phyloP scores from a whole-genome alignment of 495 filamentous ascomycete species.

The Penicillium lagena region DNA sequence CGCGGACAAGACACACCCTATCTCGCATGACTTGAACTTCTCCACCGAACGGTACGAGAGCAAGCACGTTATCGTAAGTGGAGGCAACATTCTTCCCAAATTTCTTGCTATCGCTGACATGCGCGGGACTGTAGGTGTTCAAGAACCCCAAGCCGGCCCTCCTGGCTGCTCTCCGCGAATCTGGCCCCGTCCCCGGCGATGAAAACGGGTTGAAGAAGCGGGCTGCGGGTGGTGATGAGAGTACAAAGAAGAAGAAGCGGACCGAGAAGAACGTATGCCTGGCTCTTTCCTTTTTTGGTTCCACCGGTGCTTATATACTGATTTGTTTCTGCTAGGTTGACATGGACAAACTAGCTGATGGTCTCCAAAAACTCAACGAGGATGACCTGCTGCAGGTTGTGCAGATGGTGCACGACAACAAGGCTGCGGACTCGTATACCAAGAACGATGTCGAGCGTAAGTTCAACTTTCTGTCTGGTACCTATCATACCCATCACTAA shows the following conservation, averaged over 20 bases:
- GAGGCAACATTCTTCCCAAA: background rate
- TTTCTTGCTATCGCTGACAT: background rate
- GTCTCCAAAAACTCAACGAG: constrained; percentile 72
- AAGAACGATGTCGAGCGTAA: constrained; percentile 94
- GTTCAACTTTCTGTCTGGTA: constrained; percentile 17
- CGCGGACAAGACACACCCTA: constrained; percentile 73
- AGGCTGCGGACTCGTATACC: constrained; percentile 83
- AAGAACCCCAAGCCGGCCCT: constrained; percentile 86
- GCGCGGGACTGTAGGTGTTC: constrained; percentile 52
- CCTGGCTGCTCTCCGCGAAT: constrained; percentile 64
- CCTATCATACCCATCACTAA: background rate
- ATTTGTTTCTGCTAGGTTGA: constrained; percentile 49
- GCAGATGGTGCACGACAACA: constrained; percentile 97
- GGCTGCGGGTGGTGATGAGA: constrained; percentile 45
- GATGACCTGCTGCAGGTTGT: constrained; percentile 92
- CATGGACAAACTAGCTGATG: constrained; percentile 97
- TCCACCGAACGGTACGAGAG: constrained; percentile 72
- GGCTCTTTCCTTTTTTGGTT: background rate
- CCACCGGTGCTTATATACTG: background rate
- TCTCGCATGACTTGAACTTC: constrained; percentile 93
- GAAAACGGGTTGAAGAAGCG: constrained; percentile 56
- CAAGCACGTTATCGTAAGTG: constrained; percentile 67
- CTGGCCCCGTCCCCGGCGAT: constrained; percentile 75
- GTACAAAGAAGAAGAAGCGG: constrained; percentile 70
- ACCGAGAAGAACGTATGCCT: constrained; percentile 58